These are phyloP conservation scores for Myriangium duriaei DNA, from an alignment of 2,329 filamentous ascomycete genomes.

Conservation along the genomic window DNA sequence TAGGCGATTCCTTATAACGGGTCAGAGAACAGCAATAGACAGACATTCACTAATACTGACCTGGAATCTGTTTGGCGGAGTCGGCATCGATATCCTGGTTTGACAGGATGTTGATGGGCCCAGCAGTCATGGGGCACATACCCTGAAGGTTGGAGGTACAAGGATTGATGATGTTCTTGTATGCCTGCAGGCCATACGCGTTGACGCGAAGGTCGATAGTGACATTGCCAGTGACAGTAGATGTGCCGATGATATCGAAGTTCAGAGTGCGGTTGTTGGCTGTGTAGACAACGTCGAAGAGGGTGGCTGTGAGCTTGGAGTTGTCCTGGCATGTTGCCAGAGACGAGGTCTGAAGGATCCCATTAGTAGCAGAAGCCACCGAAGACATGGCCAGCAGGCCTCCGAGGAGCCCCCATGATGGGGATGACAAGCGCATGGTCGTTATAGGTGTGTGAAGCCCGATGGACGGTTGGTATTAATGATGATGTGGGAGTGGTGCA, in stretches of 20 bases:
- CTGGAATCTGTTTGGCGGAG: conserved; percentile 56
- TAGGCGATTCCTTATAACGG: conserved; percentile 56
- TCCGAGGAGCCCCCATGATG: conserved; percentile 14
- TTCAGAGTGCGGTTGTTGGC: conserved; percentile 60
- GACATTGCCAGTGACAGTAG: conserved; percentile 72
- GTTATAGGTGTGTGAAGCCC: neutral
- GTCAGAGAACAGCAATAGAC: neutral
- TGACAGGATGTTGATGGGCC: conserved; percentile 65
- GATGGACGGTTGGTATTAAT: conserved; percentile 1
- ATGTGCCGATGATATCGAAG: conserved; percentile 69
- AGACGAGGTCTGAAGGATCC: conserved; percentile 67
- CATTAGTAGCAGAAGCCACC: conserved; percentile 44
- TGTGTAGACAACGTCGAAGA: conserved; percentile 76
- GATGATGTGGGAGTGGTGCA: conserved; percentile 1
- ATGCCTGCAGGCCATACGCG: conserved; percentile 69
- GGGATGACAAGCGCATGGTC: conserved; percentile 20
- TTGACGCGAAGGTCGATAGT: conserved; percentile 62
- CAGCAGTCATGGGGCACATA: conserved; percentile 83
- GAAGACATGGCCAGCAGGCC: conserved; percentile 26
- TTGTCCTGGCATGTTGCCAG: conserved; percentile 75
- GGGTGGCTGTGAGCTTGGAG: conserved; percentile 73
- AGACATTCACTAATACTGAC: conserved; percentile 24
- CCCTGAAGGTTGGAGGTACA: conserved; percentile 54
- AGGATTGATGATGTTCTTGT: conserved; percentile 59
- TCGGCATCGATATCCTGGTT: conserved; percentile 48